Evolutionary conservation across 192 early-diverging fungal genomes (phyloP).

Genomic region (Rhizophagus sp.): DNA sequence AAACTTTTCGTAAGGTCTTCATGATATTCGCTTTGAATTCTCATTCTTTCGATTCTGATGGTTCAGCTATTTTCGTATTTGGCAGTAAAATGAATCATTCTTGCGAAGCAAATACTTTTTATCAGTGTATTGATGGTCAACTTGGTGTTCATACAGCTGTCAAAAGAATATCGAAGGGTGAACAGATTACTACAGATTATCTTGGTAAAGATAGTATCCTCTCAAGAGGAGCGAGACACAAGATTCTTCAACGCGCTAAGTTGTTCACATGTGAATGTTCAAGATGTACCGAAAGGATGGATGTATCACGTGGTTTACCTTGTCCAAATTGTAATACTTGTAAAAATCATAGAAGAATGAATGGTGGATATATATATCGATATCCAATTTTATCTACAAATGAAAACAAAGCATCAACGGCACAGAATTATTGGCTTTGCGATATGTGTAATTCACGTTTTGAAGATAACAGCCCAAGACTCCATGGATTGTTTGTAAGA

Average conservation of each 20-base stretch:
- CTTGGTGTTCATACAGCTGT: background rate
- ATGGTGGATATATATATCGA: background rate
- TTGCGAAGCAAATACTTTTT: slow-evolving; percentile 15
- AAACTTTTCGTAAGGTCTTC: background rate
- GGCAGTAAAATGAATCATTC: slow-evolving; percentile 13
- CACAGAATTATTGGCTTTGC: slow-evolving; percentile 5
- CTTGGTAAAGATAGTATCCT: slow-evolving; percentile 9
- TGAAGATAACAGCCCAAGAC: background rate
- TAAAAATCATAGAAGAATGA: background rate
- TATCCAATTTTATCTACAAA: background rate
- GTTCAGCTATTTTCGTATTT: background rate
- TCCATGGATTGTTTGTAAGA: background rate
- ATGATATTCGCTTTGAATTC: slow-evolving; percentile 1
- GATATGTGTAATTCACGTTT: background rate
- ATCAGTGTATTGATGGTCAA: background rate
- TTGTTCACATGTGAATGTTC: background rate
- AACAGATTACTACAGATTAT: slow-evolving; percentile 4
- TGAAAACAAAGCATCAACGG: background rate
- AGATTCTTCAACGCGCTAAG: background rate
- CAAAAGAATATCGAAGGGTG: background rate
- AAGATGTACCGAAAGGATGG: background rate
- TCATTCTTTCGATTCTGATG: background rate
- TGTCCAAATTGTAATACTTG: background rate
- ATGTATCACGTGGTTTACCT: slow-evolving; percentile 1
- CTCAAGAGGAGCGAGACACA: background rate